phyloP scores from a whole-genome alignment of 352 stramenopile genomes.

The Phytopythium cucurbitacearum region DNA sequence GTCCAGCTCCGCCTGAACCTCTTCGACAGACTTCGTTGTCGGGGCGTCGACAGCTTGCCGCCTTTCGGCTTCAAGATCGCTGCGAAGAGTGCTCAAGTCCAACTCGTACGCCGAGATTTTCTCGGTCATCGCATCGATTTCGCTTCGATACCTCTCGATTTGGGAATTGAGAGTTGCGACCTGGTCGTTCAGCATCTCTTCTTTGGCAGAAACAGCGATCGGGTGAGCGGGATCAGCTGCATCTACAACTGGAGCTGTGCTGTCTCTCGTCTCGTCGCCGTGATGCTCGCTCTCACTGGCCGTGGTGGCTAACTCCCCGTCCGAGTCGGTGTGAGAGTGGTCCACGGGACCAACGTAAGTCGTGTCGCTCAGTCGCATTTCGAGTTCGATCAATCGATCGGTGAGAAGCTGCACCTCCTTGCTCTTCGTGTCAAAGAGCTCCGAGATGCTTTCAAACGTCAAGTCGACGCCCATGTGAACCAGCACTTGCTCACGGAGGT shows the following conservation, averaged over 20 bases:
- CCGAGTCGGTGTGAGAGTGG: neutral
- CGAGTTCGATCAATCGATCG: conserved; percentile 14
- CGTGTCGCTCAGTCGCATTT: conserved; percentile 5
- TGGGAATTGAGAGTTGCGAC: conserved; percentile 4
- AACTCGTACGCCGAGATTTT: neutral
- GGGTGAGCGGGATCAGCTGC: neutral
- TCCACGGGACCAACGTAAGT: neutral
- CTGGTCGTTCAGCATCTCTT: conserved; percentile 7
- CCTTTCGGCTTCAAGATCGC: conserved; percentile 1
- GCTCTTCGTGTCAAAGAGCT: conserved; percentile 42
- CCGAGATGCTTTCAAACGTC: conserved; percentile 40
- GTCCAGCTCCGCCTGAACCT: conserved; percentile 18
- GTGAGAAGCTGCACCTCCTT: conserved; percentile 40
- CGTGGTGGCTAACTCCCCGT: conserved; percentile 2
- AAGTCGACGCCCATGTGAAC: conserved; percentile 31
- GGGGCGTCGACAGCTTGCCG: neutral
- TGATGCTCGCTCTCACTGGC: conserved; percentile 8
- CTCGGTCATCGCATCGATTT: conserved; percentile 5
- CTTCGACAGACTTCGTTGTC: conserved; percentile 11
- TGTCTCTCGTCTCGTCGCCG: neutral
- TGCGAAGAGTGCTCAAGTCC: neutral
- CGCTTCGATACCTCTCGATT: conserved; percentile 5
- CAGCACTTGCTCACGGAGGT: conserved; percentile 37
- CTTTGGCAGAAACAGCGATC: neutral
- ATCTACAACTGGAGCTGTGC: neutral